These are phyloP conservation scores for Harrya chromipes DNA, from an alignment of 768 basidiomycete species.

Conservation along the genomic window DNA sequence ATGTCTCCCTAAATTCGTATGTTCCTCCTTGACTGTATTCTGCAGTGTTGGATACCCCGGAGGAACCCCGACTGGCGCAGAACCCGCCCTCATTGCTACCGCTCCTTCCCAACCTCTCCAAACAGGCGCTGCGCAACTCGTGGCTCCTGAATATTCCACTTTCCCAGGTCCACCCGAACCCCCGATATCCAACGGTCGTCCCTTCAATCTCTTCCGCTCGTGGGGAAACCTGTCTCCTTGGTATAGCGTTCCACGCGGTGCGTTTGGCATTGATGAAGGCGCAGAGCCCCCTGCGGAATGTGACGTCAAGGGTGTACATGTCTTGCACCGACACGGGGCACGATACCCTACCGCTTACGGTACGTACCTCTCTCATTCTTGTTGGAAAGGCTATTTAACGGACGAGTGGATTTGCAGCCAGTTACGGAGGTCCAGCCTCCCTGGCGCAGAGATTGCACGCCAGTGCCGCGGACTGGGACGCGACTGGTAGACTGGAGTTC, in stretches of 20 bases:
- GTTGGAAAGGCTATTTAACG: neutral
- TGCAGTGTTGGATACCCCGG: conserved; percentile 68
- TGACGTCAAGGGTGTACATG: conserved; percentile 67
- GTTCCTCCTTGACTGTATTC: neutral
- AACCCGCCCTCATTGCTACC: conserved; percentile 67
- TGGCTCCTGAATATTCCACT: conserved; percentile 40
- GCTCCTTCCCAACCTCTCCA: conserved; percentile 79
- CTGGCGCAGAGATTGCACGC: conserved; percentile 56
- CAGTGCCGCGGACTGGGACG: conserved; percentile 57
- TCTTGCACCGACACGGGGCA: conserved; percentile 82
- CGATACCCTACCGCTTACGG: conserved; percentile 66
- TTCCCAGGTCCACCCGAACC: conserved; percentile 18
- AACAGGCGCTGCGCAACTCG: conserved; percentile 62
- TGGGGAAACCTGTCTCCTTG: conserved; percentile 89
- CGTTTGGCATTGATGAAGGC: conserved; percentile 71
- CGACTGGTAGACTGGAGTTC: conserved; percentile 64
- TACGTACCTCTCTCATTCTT: conserved; percentile 31
- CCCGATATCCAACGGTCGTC: conserved; percentile 19
- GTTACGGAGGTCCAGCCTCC: conserved; percentile 60
- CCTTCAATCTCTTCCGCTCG: conserved; percentile 66
- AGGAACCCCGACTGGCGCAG: conserved; percentile 75
- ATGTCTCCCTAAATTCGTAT: neutral
- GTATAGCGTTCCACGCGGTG: conserved; percentile 65
- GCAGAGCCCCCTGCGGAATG: conserved; percentile 71
- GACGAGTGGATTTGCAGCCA: conserved; percentile 34